Evolutionary conservation across 1,284 basidiomycete genomes (phyloP), one percentile per base, ranked within the genome.

Genomic region (Leccinum griseonigrum): DNA sequence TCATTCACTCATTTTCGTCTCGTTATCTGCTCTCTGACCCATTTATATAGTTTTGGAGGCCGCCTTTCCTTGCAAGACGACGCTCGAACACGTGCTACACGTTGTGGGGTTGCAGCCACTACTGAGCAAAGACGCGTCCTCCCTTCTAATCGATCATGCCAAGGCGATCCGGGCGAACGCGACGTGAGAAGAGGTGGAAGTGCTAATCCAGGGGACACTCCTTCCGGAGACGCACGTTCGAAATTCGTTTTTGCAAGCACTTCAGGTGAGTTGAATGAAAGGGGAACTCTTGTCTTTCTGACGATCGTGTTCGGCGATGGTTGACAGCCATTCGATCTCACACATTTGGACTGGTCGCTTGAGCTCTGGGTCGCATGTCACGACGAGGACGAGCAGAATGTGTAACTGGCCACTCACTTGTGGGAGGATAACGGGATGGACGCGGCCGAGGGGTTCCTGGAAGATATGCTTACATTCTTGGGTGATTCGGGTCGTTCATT

Each of bases 361-460:
- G 88, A 94, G 73, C 77, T 99, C 1, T 95, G 94, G 88, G 84
- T 98, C 40, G 92, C 92, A 3, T 90, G 86, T 64, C 94, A 98
- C 69, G 97, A 99, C 65, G 85, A 86, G 6, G 97, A 99, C 71
- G 93, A 95, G 67, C 93, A 97, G 71, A 98, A 97, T 67, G 88
- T 89, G 0, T 82, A 90, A 51, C 79, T 98, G 43, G 96, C 96
- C 8, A 79, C 81, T 31, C 87, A 90, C 68, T 75, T 95, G 13
- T 99, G 96, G 97, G 95, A 97, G 61, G 97, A 99, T 69, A 99
- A 99, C 68, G 96, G 93, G 13, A 77, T 99, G 38, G 95, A 98
- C 70, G 86, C 97, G 5, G 87, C 92, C 0, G 91, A 93, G 67
- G 76, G 75, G 4, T 97, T 89, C 74, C 76, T 93, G 1, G 72